phyloP scores from a whole-genome alignment of 129 eudicot genomes.

The Erigeron canadensis region DNA sequence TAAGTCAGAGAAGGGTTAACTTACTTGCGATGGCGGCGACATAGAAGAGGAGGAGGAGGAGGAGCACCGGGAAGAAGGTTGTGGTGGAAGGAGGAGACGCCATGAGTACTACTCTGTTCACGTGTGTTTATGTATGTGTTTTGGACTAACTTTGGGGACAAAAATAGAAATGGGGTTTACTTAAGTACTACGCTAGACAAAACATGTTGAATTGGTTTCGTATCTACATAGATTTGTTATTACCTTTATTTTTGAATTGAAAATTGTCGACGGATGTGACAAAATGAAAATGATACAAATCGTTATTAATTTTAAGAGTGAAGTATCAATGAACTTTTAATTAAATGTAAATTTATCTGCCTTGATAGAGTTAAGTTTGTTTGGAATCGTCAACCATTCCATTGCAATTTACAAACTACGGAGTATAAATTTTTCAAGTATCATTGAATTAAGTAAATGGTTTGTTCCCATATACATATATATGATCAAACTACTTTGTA shows the following conservation, averaged over 20 bases:
- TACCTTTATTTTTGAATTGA: neutral
- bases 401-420: too few species aligned
- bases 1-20: neutral
- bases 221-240: neutral
- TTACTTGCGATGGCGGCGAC: conserved; percentile 36
- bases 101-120: conserved; percentile 34
- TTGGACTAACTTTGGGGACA: conserved; percentile 23
- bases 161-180: conserved; percentile 29
- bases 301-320: neutral
- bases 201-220: conserved; percentile 22
- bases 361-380: too few species aligned
- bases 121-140: conserved; percentile 22
- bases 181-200: conserved; percentile 41
- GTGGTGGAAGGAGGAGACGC: conserved; percentile 26
- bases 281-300: neutral
- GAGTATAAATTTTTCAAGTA: too few species aligned
- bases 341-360: too few species aligned
- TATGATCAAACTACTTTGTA: too few species aligned
- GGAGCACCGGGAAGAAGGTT: neutral
- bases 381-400: too few species aligned
- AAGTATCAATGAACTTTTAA: too few species aligned
- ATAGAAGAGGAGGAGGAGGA: conserved; percentile 36
- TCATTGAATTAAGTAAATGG: too few species aligned
- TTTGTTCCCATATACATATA: too few species aligned
- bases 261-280: neutral